phyloP scores from a whole-genome alignment of 257 asterid genomes.

The Eustoma russellianum region DNA sequence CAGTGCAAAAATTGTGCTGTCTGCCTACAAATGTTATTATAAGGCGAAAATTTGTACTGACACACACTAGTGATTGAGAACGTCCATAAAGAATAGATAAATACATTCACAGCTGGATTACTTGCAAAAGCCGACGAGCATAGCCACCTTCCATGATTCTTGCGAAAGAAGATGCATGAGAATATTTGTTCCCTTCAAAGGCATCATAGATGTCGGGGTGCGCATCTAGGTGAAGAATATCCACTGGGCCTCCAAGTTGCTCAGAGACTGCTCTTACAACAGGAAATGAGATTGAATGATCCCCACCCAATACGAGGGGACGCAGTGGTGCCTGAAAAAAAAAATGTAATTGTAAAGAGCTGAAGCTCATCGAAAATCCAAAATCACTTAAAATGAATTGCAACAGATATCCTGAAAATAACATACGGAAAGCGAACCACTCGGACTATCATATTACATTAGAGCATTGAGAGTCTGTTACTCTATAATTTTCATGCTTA shows the following conservation, averaged over 20 bases:
- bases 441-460: too few species aligned
- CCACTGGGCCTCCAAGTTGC: conserved; percentile 96
- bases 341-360: neutral
- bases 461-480: too few species aligned
- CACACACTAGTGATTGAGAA: neutral
- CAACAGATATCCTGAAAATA: too few species aligned
- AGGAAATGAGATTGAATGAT: conserved; percentile 93
- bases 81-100: neutral
- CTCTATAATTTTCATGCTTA: too few species aligned
- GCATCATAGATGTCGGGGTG: conserved; percentile 93
- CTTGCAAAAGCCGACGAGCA: conserved; percentile 90
- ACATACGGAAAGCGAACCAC: too few species aligned
- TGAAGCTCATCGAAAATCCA: neutral
- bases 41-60: neutral
- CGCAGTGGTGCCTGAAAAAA: conserved; percentile 62
- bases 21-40: neutral
- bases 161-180: conserved; percentile 97
- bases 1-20: neutral
- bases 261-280: conserved; percentile 96
- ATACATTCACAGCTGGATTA: conserved; percentile 15
- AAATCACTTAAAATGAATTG: neutral
- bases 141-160: conserved; percentile 99
- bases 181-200: conserved; percentile 91
- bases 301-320: conserved; percentile 96
- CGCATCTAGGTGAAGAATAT: conserved; percentile 97